phyloP scores from a whole-genome alignment of 495 filamentous ascomycete species.

The Aspergillus diversus region DNA sequence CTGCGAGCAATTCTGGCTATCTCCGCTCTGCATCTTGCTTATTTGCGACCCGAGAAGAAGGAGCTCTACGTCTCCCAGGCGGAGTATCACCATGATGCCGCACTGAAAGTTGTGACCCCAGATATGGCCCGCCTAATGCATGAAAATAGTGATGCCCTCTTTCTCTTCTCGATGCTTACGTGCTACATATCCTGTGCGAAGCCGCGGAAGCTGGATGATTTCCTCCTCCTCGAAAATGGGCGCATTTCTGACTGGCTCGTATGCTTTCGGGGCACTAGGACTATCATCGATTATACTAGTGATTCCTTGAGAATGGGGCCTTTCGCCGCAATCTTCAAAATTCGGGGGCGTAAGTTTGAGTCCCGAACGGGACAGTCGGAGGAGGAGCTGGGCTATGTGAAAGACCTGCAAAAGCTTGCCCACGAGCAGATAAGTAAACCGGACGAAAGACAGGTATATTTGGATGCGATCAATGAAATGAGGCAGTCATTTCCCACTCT shows the following conservation, averaged over 20 bases:
- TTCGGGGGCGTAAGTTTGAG: constrained; percentile 2
- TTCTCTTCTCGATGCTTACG: constrained; percentile 41
- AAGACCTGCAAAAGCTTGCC: constrained; percentile 6
- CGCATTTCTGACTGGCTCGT: constrained; percentile 45
- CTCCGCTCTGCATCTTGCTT: constrained; percentile 41
- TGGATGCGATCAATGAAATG: constrained; percentile 8
- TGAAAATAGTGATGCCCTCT: constrained; percentile 38
- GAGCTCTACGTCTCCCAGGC: constrained; percentile 31
- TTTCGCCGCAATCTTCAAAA: constrained; percentile 29
- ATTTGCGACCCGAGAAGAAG: constrained; percentile 26
- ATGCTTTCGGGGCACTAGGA: constrained; percentile 40
- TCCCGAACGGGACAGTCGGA: neutral
- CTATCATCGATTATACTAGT: constrained; percentile 34
- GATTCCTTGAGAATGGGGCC: constrained; percentile 27
- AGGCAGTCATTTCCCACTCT: neutral
- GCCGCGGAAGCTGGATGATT: constrained; percentile 19
- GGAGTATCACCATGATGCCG: constrained; percentile 37
- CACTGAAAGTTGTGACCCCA: constrained; percentile 32
- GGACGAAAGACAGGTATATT: neutral
- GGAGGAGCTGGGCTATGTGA: neutral
- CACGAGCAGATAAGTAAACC: neutral
- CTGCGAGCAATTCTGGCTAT: constrained; percentile 40
- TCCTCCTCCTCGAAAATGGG: constrained; percentile 42
- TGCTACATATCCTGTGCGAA: constrained; percentile 30
- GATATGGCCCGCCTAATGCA: constrained; percentile 29